Conservation (phyloP, 208 protist species). For the Leishmania braziliensis region DNA sequence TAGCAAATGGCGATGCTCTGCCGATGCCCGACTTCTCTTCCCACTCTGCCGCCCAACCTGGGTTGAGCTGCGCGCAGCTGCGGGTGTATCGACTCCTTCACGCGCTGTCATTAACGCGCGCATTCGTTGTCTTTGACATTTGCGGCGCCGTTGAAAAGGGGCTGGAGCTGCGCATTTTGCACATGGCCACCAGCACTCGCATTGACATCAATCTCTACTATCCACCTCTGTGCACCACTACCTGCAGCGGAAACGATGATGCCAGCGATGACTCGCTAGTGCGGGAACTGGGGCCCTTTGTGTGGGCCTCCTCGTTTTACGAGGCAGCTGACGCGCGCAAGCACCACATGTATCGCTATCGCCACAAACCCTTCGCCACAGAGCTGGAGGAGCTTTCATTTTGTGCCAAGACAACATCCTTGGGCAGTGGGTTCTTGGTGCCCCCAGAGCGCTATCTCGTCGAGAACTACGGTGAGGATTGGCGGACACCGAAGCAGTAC, state of each 20-base stretch:
- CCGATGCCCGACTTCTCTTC: not conserved
- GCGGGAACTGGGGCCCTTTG: conserved; percentile 42
- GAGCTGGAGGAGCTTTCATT: conserved; percentile 42
- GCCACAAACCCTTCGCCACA: conserved; percentile 52
- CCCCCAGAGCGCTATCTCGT: conserved; percentile 67
- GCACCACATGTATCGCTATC: conserved; percentile 88
- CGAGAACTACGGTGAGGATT: conserved; percentile 88
- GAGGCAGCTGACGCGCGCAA: conserved; percentile 45
- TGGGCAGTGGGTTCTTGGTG: conserved; percentile 42
- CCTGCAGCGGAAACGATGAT: not conserved
- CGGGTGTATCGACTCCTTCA: conserved; percentile 37
- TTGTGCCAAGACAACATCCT: conserved; percentile 30
- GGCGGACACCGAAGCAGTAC: conserved; percentile 67
- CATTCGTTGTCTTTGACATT: conserved; percentile 74
- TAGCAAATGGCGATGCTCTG: not conserved
- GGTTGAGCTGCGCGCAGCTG: conserved; percentile 13
- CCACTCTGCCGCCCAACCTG: not conserved
- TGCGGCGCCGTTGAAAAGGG: conserved; percentile 73
- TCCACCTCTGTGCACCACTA: conserved; percentile 27
- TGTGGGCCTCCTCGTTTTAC: conserved; percentile 86
- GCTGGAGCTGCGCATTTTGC: conserved; percentile 79
- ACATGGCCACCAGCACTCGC: conserved; percentile 52
- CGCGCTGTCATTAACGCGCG: conserved; percentile 25
- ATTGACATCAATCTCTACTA: conserved; percentile 92
- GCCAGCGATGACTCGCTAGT: conserved; percentile 35